Conservation (phyloP, 164 flowering plant genomes). For the Berberis vulgaris region DNA sequence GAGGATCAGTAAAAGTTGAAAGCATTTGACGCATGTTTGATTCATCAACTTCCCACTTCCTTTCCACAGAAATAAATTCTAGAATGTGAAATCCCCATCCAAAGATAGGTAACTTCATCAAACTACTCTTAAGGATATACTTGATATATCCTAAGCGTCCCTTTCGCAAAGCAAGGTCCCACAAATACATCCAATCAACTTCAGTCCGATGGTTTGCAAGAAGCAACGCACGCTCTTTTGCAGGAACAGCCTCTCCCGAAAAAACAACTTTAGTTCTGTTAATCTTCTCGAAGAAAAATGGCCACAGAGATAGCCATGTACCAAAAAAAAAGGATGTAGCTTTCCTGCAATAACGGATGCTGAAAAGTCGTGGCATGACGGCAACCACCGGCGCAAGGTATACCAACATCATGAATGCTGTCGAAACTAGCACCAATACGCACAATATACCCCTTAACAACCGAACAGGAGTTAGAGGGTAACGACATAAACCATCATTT, state of each 20-base stretch:
- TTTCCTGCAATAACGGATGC: conserved; percentile 70
- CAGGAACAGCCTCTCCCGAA: conserved; percentile 69
- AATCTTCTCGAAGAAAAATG: conserved; percentile 85
- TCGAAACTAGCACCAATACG: conserved; percentile 47
- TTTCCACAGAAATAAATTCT: conserved; percentile 83
- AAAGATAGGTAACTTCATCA: conserved; percentile 84
- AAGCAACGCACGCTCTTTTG: conserved; percentile 65
- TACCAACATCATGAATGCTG: conserved; percentile 69
- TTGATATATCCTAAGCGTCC: conserved; percentile 68
- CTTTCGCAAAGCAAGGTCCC: conserved; percentile 88
- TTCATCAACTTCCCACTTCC: conserved; percentile 90
- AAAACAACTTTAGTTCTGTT: conserved; percentile 77
- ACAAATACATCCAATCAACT: conserved; percentile 99
- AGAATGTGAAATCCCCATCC: conserved; percentile 88
- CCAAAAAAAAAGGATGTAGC: conserved; percentile 63
- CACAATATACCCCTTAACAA: conserved; percentile 66
- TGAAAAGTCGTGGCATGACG: conserved; percentile 44
- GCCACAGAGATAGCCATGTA: conserved; percentile 86
- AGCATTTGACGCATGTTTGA: conserved; percentile 51
- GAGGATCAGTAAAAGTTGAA: conserved; percentile 50
- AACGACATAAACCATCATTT: conserved; percentile 10
- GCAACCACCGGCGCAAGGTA: conserved; percentile 43
- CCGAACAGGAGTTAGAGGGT: conserved; percentile 48
- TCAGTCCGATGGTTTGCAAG: conserved; percentile 92
- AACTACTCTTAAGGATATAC: conserved; percentile 84